These are phyloP conservation scores for Candida stauntonica DNA, from an alignment of 805 yeast species.

Conservation along the genomic window DNA sequence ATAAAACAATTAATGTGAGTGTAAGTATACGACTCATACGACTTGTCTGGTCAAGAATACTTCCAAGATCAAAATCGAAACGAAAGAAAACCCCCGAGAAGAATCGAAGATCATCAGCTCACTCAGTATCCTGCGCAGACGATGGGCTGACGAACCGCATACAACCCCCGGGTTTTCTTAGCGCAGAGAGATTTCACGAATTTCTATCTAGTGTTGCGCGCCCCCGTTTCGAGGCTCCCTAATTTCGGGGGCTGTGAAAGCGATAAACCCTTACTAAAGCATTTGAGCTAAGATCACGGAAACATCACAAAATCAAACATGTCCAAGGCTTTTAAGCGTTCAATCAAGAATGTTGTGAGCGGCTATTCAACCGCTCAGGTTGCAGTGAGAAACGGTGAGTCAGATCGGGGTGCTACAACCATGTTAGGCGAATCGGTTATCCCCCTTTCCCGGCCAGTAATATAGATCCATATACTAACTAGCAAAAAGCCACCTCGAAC, in stretches of 20 bases:
- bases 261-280: too few relatives aligned
- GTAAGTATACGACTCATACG: neutral
- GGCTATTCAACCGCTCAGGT: constrained; percentile 87
- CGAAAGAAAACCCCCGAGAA: too few relatives aligned
- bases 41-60: neutral
- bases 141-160: neutral
- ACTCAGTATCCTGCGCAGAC: neutral
- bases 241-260: too few relatives aligned
- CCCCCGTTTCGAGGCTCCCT: too few relatives aligned
- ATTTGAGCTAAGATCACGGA: too few relatives aligned
- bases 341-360: constrained; percentile 69
- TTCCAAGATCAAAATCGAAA: too few relatives aligned
- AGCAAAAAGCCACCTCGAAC: constrained; percentile 67
- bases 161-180: too few relatives aligned
- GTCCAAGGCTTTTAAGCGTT: constrained; percentile 77
- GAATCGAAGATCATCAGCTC: neutral
- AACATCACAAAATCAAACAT: too few relatives aligned
- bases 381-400: constrained; percentile 64
- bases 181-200: too few relatives aligned
- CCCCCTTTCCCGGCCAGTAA: neutral
- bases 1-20: neutral
- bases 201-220: too few relatives aligned
- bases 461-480: constrained; percentile 1
- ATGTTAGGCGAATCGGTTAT: too few relatives aligned
- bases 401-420: too few relatives aligned